Base-by-base conservation (phyloP, 768 basidiomycete species). In the Calocybe cyanea region DNA sequence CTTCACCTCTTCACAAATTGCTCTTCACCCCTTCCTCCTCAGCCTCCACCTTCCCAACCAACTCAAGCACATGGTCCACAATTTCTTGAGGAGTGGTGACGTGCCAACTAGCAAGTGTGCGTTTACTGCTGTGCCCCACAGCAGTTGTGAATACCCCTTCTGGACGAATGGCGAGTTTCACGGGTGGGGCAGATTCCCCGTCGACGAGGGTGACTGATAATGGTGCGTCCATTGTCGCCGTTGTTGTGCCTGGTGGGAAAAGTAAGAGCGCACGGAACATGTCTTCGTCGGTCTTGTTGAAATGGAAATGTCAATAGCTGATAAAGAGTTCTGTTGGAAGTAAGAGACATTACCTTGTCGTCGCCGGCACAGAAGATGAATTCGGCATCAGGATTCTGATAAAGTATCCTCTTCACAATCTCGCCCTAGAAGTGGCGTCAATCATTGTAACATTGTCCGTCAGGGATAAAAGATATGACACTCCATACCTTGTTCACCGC, bases 341-440 rank as follows among this genome's bases (percentile, higher is more conserved):
- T n/a, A 15, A 17, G 30, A 38, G 39, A 33, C 4, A 35, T 45
- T 51, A 87, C 88, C 81, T 97, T 99, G 72, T 99, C 95, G 59
- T 99, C 95, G 36, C 95, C 95, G 1, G 94, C 95, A 62, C 95
- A 99, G 72, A 97, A 95, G 63, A 97, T 76, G 59, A 97, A 93
- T 62, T 96, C 91, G 36, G 91, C 84, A 48, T 95, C 92, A 2
- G 94, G 89, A 73, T 97, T 86, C 64, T 84, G 72, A 75, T 94
- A 98, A 46, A 96, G 61, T 48, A 98, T 83, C 37, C 92, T 76
- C 73, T 94, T 94, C 60, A 97, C 94, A 58, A 98, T 97, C 72
- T 98, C 95, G 42, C 95, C 95, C 77, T 77, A 48, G 30, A 2
- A 7, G n/a, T 13, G 1, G 11, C n/a, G n/a, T 18, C 17, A n/a